Percentiles rank a stretch among this genome's conserved stretches.
These are phyloP conservation scores for Alternaria infectoria DNA, from an alignment of 2,329 filamentous ascomycete genomes.

Conservation along the genomic window DNA sequence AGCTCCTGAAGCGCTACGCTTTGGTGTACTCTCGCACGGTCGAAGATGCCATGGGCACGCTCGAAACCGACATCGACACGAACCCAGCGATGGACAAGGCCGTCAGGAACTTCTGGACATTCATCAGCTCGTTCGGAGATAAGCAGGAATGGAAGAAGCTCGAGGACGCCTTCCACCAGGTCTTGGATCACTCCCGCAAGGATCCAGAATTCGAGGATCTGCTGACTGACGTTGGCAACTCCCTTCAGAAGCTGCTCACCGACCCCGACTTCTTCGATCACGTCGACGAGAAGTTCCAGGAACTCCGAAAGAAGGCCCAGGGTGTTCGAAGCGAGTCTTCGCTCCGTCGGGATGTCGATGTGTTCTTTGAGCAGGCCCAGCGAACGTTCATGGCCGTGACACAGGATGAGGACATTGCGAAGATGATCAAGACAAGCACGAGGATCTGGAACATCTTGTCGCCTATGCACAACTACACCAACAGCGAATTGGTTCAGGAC, in stretches of 20 bases:
- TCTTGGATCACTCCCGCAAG: conserved; percentile 75
- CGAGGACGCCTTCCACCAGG: conserved; percentile 69
- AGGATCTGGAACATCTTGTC: conserved; percentile 74
- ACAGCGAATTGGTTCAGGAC: conserved; percentile 76
- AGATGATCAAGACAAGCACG: conserved; percentile 69
- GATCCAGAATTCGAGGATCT: conserved; percentile 85
- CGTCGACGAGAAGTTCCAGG: conserved; percentile 68
- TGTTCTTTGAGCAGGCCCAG: conserved; percentile 72
- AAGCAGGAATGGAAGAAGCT: conserved; percentile 76
- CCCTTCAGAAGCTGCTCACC: conserved; percentile 80
- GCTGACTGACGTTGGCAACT: conserved; percentile 73
- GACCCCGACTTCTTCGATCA: conserved; percentile 87
- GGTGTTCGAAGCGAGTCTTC: conserved; percentile 69
- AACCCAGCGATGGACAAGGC: conserved; percentile 79
- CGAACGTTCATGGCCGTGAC: conserved; percentile 71
- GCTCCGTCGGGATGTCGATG: conserved; percentile 75
- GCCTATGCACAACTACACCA: conserved; percentile 67
- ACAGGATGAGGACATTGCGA: conserved; percentile 74
- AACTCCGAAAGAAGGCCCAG: conserved; percentile 63
- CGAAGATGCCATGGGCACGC: conserved; percentile 68
- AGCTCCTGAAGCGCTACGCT: conserved; percentile 79
- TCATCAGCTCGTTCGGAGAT: conserved; percentile 82
- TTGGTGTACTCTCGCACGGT: conserved; percentile 76
- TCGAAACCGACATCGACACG: conserved; percentile 72
- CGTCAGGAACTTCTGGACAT: conserved; percentile 78